These are phyloP conservation scores for Tetrapyrgos nigripes DNA, from an alignment of 1,284 basidiomycete genomes.

Conservation along the genomic window DNA sequence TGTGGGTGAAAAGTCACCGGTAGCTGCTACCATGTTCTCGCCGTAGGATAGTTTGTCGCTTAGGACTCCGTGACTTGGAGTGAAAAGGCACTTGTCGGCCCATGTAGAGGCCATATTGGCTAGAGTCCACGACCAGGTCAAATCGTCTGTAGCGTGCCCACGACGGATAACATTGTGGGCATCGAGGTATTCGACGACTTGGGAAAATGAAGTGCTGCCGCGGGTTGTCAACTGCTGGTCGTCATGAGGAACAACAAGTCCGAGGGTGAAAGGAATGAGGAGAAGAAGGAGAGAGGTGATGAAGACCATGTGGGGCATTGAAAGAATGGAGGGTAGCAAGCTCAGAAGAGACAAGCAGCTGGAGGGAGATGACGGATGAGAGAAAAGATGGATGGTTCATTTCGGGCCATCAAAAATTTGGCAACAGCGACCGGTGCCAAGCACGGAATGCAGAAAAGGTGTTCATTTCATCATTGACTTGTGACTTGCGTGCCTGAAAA, in stretches of 20 bases:
- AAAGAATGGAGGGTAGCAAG: constrained; percentile 38
- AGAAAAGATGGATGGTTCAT: constrained; percentile 10
- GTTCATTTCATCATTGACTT: too few species aligned
- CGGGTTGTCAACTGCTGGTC: constrained; percentile 19
- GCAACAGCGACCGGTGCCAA: too few species aligned
- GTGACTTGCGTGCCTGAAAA: too few species aligned
- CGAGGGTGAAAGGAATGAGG: constrained; percentile 23
- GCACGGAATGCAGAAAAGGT: too few species aligned
- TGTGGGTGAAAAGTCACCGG: constrained; percentile 49
- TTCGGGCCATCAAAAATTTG: background rate
- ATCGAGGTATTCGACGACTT: constrained; percentile 44
- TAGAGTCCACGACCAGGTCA: constrained; percentile 54
- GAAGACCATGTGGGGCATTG: constrained; percentile 17
- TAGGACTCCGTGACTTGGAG: constrained; percentile 51
- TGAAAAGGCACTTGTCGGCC: constrained; percentile 55
- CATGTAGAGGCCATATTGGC: constrained; percentile 53
- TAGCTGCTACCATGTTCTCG: constrained; percentile 63
- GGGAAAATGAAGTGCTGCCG: constrained; percentile 23
- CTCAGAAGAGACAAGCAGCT: constrained; percentile 15
- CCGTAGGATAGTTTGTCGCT: constrained; percentile 48
- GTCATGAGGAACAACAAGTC: constrained; percentile 12
- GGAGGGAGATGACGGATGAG: constrained; percentile 6
- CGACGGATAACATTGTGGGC: constrained; percentile 56
- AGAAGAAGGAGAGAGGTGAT: constrained; percentile 21
- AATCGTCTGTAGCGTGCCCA: constrained; percentile 44